These are phyloP conservation scores for Mortierella alpina DNA, from an alignment of 192 early-diverging fungal species.

Conservation along the genomic window DNA sequence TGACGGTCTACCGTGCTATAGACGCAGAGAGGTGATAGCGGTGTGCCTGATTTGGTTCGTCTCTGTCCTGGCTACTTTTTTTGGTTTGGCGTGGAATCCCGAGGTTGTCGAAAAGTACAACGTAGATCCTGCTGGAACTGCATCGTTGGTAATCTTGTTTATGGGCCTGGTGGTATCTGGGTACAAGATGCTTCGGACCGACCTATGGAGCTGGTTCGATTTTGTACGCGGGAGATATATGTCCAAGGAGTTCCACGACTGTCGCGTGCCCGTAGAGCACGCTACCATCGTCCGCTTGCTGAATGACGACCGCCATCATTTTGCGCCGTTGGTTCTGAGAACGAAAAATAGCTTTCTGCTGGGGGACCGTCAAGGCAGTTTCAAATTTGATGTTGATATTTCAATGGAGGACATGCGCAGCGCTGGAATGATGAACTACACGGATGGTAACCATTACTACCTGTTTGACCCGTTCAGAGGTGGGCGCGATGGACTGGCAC, in stretches of 20 bases:
- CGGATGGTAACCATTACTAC: not conserved
- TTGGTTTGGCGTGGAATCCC: slow-evolving; percentile 1
- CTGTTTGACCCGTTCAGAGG: slow-evolving; percentile 4
- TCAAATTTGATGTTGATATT: slow-evolving; percentile 8
- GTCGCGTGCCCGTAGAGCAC: not conserved
- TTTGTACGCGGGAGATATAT: slow-evolving; percentile 9
- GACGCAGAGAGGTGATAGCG: slow-evolving; percentile 2
- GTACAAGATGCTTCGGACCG: slow-evolving; percentile 12
- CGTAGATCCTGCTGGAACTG: slow-evolving; percentile 7
- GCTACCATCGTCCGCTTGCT: slow-evolving; percentile 3
- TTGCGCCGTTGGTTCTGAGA: not conserved
- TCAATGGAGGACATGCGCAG: slow-evolving; percentile 2
- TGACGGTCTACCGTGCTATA: slow-evolving; percentile 3
- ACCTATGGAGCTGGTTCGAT: slow-evolving; percentile 14
- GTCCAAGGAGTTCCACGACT: slow-evolving; percentile 4
- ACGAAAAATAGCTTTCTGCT: not conserved
- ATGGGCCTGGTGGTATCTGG: slow-evolving; percentile 10
- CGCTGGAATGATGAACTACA: slow-evolving; percentile 13
- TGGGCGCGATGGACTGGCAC: slow-evolving; percentile 1
- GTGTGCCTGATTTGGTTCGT: slow-evolving; percentile 12
- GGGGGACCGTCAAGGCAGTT: not conserved
- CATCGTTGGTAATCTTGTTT: slow-evolving; percentile 2
- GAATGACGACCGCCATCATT: slow-evolving; percentile 9
- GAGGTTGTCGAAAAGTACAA: not conserved
- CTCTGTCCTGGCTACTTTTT: slow-evolving; percentile 13